Base-by-base conservation (phyloP, 768 basidiomycete species). In the Rhizopogon rudus region DNA sequence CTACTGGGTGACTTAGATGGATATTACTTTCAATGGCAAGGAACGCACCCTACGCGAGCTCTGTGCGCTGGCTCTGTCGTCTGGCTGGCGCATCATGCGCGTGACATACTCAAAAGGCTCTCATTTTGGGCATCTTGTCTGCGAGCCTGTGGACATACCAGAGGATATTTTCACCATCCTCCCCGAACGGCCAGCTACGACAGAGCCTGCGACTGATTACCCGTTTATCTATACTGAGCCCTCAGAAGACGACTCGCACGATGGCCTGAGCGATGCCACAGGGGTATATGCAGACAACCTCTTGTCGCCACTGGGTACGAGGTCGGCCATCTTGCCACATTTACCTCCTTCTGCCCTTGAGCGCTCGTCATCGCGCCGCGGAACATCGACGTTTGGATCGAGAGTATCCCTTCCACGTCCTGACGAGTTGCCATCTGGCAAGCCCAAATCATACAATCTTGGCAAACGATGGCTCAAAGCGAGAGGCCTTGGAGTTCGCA, bases 41-140 rank as follows among this genome's bases (percentile, higher is more conserved):
- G 87, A 89, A 61, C 78, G 87, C 3, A 89, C 87, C 0, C 70
- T 89, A 8, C 77, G 83, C 46, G 86, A 89, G 65, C 75, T 81
- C 41, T 75, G 81, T 5, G 72, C 77, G 0, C 69, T 88, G 17
- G 71, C 77, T 6, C 67, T 73, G 25, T 80, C 80, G 0, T 77
- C 83, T 20, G 84, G 86, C 1, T 87, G 86, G 84, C 82, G 79
- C 44, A 71, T 86, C 9, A 66, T 75, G 49, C 78, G 79, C 44
- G 82, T 84, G 49, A 77, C 78, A 4, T 76, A 76, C 54, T 77
- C 81, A 2, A 76, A 81, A 39, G 86, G 84, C 9, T 83, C 85
- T 2, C 69, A 86, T 40, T 90, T 91, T 61, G 87, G 84, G 3
- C 80, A 89, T 63, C 80, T 91, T 55, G 75, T 84, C 40, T 88